These are phyloP conservation scores for Fusarium sp. DNA, from an alignment of 2,329 filamentous ascomycete species.

Conservation along the genomic window DNA sequence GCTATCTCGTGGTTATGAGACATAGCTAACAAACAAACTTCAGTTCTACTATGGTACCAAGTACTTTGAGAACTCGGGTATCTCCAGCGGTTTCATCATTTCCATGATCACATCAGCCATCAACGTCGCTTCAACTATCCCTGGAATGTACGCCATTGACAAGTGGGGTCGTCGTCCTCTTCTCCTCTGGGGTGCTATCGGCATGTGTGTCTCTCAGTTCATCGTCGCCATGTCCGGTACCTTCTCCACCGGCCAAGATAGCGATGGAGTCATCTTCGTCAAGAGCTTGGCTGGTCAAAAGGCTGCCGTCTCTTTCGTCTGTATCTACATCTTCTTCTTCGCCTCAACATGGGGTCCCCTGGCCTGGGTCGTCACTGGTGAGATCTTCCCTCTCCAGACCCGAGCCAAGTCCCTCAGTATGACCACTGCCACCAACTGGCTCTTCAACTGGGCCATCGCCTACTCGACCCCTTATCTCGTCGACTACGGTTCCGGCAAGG, in stretches of 20 bases:
- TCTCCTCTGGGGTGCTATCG: constrained; percentile 69
- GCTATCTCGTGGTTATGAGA: not conserved
- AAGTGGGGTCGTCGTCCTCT: constrained; percentile 62
- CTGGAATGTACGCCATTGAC: constrained; percentile 50
- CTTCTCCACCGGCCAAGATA: constrained; percentile 60
- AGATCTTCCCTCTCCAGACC: constrained; percentile 70
- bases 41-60: constrained; percentile 53
- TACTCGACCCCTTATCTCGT: constrained; percentile 85
- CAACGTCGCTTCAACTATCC: constrained; percentile 51
- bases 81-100: constrained; percentile 49
- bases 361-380: constrained; percentile 57
- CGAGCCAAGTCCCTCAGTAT: constrained; percentile 72
- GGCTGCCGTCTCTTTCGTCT: constrained; percentile 68
- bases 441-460: constrained; percentile 79
- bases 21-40: constrained; percentile 23
- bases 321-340: constrained; percentile 81
- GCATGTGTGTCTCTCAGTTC: constrained; percentile 70
- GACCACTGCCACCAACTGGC: constrained; percentile 79
- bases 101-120: constrained; percentile 52
- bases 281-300: constrained; percentile 63
- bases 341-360: constrained; percentile 73
- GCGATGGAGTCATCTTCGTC: constrained; percentile 58
- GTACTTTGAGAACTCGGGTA: constrained; percentile 52
- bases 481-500: constrained; percentile 73
- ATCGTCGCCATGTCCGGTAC: constrained; percentile 69